These are phyloP conservation scores for Jaenimonas drosophilae DNA, from an alignment of 208 protist genomes.

Conservation along the genomic window DNA sequence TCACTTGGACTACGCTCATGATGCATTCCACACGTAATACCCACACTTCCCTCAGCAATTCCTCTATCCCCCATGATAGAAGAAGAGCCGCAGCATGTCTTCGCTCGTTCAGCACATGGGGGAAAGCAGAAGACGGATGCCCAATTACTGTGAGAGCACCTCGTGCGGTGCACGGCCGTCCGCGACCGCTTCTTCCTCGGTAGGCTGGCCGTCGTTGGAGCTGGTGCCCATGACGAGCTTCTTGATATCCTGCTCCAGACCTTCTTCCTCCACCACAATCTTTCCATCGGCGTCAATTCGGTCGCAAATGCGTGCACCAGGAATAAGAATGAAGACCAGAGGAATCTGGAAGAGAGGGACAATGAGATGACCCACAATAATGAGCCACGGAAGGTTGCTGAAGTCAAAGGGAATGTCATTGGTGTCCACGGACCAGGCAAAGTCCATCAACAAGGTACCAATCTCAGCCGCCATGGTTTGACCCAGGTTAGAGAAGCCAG, in stretches of 20 bases:
- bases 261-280: background rate
- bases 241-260: background rate
- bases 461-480: conserved; percentile 22
- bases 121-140: too few relatives aligned
- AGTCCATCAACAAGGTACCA: conserved; percentile 47
- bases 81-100: too few relatives aligned
- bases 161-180: too few relatives aligned
- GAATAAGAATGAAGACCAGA: conserved; percentile 43
- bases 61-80: too few relatives aligned
- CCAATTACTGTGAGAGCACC: too few relatives aligned
- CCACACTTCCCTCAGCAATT: too few relatives aligned
- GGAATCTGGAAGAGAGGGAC: background rate
- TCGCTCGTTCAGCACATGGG: too few relatives aligned
- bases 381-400: conserved; percentile 12
- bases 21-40: too few relatives aligned
- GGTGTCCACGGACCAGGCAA: conserved; percentile 24
- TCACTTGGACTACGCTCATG: too few relatives aligned
- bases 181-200: too few relatives aligned
- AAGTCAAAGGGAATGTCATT: conserved; percentile 17
- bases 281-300: conserved; percentile 10
- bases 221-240: too few relatives aligned
- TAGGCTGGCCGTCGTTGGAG: too few relatives aligned
- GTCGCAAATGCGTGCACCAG: conserved; percentile 36
- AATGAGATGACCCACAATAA: background rate
- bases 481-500: conserved; percentile 75